Conservation (phyloP, 225 moss, liverwort and hornwort species). For the Neckera pumila region DNA sequence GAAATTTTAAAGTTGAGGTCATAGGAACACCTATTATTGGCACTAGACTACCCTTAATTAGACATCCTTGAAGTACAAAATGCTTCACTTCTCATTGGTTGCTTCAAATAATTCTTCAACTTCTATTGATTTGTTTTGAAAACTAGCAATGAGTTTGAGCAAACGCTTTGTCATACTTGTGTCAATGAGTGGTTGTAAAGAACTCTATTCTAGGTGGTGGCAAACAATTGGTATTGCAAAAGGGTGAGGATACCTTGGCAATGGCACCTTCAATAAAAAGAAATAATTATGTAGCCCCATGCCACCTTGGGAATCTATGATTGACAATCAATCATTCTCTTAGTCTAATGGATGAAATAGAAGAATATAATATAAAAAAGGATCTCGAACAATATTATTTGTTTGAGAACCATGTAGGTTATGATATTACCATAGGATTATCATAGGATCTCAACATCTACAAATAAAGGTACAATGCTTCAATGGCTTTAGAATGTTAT, state of each 20-base stretch:
- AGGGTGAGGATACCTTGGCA: neutral
- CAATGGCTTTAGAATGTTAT: neutral
- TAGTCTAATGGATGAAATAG: neutral
- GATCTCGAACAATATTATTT: neutral
- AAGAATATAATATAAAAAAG: neutral
- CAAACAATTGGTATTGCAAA: neutral
- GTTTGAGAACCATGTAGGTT: neutral
- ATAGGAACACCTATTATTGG: neutral
- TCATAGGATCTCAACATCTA: neutral
- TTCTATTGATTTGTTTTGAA: neutral
- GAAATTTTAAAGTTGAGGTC: neutral
- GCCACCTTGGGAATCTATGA: neutral
- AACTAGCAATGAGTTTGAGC: neutral
- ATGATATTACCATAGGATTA: neutral
- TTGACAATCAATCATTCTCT: neutral
- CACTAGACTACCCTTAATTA: no score
- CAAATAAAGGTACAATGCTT: neutral
- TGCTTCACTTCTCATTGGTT: neutral
- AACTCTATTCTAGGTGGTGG: neutral
- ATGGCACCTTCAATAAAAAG: neutral
- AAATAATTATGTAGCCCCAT: neutral
- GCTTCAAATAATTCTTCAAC: neutral
- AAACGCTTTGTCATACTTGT: neutral
- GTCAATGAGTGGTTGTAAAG: neutral
- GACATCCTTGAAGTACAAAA: neutral